Base-by-base conservation (phyloP, 1,284 basidiomycete genomes). In the Leccinum subspadiceum region DNA sequence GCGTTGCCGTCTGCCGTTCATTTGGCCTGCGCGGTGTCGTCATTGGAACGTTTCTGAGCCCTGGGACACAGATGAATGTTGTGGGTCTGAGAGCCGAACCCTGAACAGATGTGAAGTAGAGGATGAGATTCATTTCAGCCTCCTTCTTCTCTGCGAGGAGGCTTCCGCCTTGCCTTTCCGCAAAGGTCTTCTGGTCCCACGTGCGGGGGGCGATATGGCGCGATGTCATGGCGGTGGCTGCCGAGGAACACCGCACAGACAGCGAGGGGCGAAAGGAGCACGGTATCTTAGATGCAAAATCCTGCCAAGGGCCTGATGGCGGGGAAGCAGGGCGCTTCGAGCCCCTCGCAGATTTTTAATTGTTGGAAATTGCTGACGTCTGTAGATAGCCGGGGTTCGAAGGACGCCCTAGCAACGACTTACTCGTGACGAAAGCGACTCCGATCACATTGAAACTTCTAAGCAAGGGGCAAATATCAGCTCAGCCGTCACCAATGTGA, bases 361-460 rank as follows among this genome's bases (percentile, higher is more conserved):
- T 33, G 31, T 33, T 33, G 31, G 31, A 33, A 31, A 31, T 31
- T 54, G 59, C 46, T 31, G 17, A 51, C 24, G 26, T 60, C 58
- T 29, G 17, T 7, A n/a, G 9, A 37, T 35, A 1, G 15, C 17
- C 22, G n/a, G 12, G 9, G 10, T 15, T 35, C 24, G 1, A 29
- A 15, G 35, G 17, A 26, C 6, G 20, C 26, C 12, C 29, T 20
- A 17, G n/a, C n/a, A 3, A 31, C 9, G 5, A 56, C 58, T 0
- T 61, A 29, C 55, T 56, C 33, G 20, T 39, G 15, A 41, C 39
- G 22, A 59, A 54, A 15, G 17, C 33, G 5, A 61, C 54, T 26
- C 35, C 59, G 7, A 59, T 41, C 29, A 22, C 37, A 7, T 56
- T 61, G 7, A 59, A 44, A 13, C 44, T 46, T 35, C 60, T 35